phyloP scores from a whole-genome alignment of 2,329 filamentous ascomycete species.

The Dryadomyces quercus-mongolicae region DNA sequence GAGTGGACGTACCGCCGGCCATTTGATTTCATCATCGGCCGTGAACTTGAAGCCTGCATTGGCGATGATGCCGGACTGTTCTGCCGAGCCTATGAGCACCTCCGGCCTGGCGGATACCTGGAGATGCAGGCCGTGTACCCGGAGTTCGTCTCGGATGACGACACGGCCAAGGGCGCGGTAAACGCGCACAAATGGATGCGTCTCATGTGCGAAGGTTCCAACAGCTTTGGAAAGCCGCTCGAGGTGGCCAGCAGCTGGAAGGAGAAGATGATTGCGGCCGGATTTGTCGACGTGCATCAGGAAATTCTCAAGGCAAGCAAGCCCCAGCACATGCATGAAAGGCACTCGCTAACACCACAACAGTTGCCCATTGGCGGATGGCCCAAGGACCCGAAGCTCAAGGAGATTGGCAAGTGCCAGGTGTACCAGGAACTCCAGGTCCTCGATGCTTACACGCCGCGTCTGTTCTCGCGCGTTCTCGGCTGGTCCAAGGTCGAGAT shows the following conservation, averaged over 20 bases:
- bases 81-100: conserved; percentile 6
- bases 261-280: conserved; percentile 25
- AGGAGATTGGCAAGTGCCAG: conserved; percentile 18
- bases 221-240: not conserved
- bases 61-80: conserved; percentile 3
- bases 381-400: conserved; percentile 32
- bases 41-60: conserved; percentile 11
- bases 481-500: conserved; percentile 7
- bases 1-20: conserved; percentile 12
- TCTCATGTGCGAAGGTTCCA: not conserved
- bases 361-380: conserved; percentile 32
- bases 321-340: too few species aligned
- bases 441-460: conserved; percentile 1
- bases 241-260: not conserved
- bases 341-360: not conserved
- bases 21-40: conserved; percentile 13
- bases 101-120: conserved; percentile 12
- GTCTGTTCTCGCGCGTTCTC: conserved; percentile 13
- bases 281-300: conserved; percentile 35
- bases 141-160: conserved; percentile 10
- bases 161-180: conserved; percentile 3
- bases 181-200: conserved; percentile 1
- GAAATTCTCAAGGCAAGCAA: conserved; percentile 17
- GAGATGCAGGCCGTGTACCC: conserved; percentile 9
- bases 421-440: not conserved